Evolutionary conservation across 495 filamentous ascomycete species (phyloP), one percentile per base, ranked within the genome.

Genomic region (Xylaria intraflava): DNA sequence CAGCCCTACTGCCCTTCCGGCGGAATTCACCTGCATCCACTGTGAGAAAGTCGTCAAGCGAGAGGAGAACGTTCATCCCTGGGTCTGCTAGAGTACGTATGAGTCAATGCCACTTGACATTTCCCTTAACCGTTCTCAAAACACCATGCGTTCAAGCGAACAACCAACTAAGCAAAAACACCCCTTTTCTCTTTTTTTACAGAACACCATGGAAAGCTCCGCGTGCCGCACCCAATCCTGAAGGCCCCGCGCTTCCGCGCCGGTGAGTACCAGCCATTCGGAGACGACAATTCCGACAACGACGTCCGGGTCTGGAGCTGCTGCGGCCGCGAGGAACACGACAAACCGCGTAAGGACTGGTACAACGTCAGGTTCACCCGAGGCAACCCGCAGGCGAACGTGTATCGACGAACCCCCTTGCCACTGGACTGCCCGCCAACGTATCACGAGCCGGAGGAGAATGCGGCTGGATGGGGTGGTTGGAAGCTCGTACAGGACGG

Each of bases 31-130:
- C 3, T 53, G 50, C 39, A 26, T 24, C 41, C 50, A 53, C 41
- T 53, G 50, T 19, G 7, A 11, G 1, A 12, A 26, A 8, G 11
- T 22, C 2, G 42, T 46, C 10, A 39, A 39, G 51, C 14, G 33
- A 16, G 43, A 53, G 22, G 51, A 46, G 20, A 53, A 53, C 23
- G 8, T 8, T 14, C n/a, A 27, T 46, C 30, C 42, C 10, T 46
- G 30, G 31, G 42, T 39, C n/a, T 53, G 51, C 41, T 46, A 53
- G 51, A 53, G 51, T 46, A 46, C 8, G 42, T 46, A 45, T 14
- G n/a, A n/a, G n/a, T n/a, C n/a, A n/a, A n/a, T n/a, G n/a, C n/a
- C n/a, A n/a, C n/a, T n/a, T n/a, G n/a, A n/a, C n/a, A n/a, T n/a
- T n/a, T n/a, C n/a, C n/a, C n/a, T n/a, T n/a, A n/a, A n/a, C n/a